Evolutionary conservation across 352 stramenopile genomes (phyloP).

Genomic region (Thraustochytrium sp.): DNA sequence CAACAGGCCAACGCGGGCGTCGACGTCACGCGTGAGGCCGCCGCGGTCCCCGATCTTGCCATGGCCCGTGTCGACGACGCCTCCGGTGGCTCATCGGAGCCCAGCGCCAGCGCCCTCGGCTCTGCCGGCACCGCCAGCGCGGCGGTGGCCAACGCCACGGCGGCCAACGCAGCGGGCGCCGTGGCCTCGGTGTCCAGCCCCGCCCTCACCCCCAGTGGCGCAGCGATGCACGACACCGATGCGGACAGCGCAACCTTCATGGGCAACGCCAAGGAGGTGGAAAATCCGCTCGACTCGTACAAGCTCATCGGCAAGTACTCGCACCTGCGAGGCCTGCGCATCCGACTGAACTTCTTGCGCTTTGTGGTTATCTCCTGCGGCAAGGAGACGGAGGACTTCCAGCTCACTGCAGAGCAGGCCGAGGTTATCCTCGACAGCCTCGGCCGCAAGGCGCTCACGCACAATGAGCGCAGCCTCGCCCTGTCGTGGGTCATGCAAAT

Average conservation of each 20-base stretch:
- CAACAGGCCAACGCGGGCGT: not conserved
- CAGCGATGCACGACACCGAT: not conserved
- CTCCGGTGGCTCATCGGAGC: no score
- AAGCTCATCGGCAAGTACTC: slow-evolving; percentile 39
- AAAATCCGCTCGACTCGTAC: slow-evolving; percentile 11
- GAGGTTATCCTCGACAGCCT: slow-evolving; percentile 13
- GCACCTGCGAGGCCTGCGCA: slow-evolving; percentile 16
- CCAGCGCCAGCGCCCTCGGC: no score
- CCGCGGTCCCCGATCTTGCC: no score
- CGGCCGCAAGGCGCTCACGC: not conserved
- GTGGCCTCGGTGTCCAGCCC: no score
- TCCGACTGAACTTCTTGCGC: slow-evolving; percentile 24
- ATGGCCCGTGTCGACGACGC: no score
- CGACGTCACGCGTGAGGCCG: not conserved
- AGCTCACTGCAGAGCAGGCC: slow-evolving; percentile 13
- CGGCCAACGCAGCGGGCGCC: no score
- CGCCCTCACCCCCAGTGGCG: no score
- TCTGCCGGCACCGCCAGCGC: not conserved
- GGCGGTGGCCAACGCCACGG: not conserved
- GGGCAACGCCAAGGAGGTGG: not conserved
- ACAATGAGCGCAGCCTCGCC: slow-evolving; percentile 4
- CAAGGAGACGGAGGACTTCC: not conserved
- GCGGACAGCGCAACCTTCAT: not conserved
- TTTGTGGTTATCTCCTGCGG: slow-evolving; percentile 35
- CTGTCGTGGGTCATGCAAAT: slow-evolving; percentile 40